Base-by-base conservation (phyloP, 352 stramenopile species). In the Phytophthora constricta region DNA sequence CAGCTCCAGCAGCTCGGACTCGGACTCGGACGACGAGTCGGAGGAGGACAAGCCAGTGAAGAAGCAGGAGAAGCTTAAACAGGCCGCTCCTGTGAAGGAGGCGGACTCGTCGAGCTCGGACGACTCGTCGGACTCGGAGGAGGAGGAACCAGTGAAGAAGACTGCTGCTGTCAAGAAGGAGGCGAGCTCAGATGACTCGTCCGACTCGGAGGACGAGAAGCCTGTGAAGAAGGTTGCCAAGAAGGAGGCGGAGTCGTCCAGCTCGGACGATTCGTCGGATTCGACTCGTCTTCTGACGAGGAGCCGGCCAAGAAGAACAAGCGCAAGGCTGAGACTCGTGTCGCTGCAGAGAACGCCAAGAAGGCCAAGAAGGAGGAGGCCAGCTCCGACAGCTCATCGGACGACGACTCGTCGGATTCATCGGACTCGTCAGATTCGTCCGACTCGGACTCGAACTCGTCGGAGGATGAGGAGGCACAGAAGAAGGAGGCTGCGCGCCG, bases 401-500 rank as follows among this genome's bases (percentile, higher is more conserved):
- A 45, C 16, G 76, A 64, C 20, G 50, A 70, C 49, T 79, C 68
- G 1, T 90, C 77, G 0, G 76, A 80, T 23, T 87, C 77, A 9
- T 78, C 66, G 5, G 66, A 70, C 26, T 86, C 77, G n/a, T n/a
- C n/a, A 17, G 59, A 74, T 39, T 79, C 61, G 11, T 80, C 66
- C 0, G 70, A 64, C 17, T 78, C 75, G 2, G 72, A 82, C 27
- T 91, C 81, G 14, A 78, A 85, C 51, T 90, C 83, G 4, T 88
- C 74, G 31, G 77, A 87, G 9, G 79, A 80, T 28, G 86, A 92
- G 57, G 76, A 89, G 33, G 75, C 79, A 23, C 61, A 78, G n/a
- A 86, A 88, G 59, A 90, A 96, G 73, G 93, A 82, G 75, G 89
- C 87, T 66, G 82, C 70, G 20, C 85, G 87, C 23, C 85, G 88